Evolutionary conservation across 352 stramenopile genomes (phyloP), one percentile per base, ranked within the genome.

Genomic region (Globisporangium parvum): DNA sequence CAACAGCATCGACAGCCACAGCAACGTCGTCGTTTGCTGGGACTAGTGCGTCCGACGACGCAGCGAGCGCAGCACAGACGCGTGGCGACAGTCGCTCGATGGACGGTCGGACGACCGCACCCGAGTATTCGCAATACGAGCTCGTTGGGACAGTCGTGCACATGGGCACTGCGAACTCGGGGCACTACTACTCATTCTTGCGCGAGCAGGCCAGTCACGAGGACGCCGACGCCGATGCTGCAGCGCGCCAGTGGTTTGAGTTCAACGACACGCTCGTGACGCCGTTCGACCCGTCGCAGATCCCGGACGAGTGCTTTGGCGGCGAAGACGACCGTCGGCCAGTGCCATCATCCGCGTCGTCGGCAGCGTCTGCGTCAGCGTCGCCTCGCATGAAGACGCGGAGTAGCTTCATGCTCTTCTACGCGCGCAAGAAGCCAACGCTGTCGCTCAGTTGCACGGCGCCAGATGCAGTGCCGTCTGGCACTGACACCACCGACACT

Each of bases 121-220:
- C 82, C 17, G 87, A 91, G 61, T 93, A 91, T 54, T 96, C 83
- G 33, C 65, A 91, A 47, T 96, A 93, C 60, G 81, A 95, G 33
- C 70, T 96, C 3, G 77, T 80, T 10, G 88, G 88, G 23, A 94
- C 89, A 18, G 83, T 96, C 39, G 83, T 96, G 1, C 88, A 97
- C 59, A 86, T 93, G 74, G 88, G 88, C 23, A 84, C 84, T 0
- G 87, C 88, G 6, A 71, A 96, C 54, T 93, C 80, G 2, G 88
- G 88, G 4, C 88, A 97, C 50, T 97, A 97, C 49, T 97, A 96
- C 53, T 94, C 83, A 0, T 96, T 94, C 54, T 61, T 96, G 31
- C 73, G 77, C 44, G 85, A 93, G 42, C 76, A 88, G 21, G 67
- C 85, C 39, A 48, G 50, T 10, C 53, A 57, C 55, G 33, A 45